These are phyloP conservation scores for Tuber indicum DNA, from an alignment of 495 filamentous ascomycete species.

Conservation along the genomic window DNA sequence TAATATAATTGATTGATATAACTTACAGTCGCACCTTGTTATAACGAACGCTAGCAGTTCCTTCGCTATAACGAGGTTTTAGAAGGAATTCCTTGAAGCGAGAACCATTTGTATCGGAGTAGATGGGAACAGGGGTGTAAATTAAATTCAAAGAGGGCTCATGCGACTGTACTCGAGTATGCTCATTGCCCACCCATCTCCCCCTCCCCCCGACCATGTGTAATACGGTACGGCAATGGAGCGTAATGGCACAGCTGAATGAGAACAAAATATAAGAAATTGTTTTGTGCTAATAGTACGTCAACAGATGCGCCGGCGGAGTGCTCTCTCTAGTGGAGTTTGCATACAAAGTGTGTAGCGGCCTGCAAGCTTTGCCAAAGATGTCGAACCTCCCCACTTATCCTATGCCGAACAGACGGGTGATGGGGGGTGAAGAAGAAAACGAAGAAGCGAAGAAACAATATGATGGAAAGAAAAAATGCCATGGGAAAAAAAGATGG, in stretches of 20 bases:
- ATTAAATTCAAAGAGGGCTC: no score
- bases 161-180: no score
- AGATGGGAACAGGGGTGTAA: no score
- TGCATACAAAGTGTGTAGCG: background rate
- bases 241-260: background rate
- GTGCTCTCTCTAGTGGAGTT: background rate
- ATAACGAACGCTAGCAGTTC: no score
- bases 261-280: background rate
- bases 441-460: background rate
- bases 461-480: background rate
- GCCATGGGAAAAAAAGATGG: background rate
- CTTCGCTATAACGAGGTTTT: no score
- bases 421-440: background rate
- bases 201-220: background rate
- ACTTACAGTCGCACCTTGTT: no score
- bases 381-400: background rate
- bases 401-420: background rate
- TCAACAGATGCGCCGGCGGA: background rate
- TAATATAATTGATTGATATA: background rate
- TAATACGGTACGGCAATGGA: background rate
- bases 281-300: background rate
- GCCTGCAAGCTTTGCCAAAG: background rate
- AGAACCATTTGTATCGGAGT: no score
- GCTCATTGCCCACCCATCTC: no score
- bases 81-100: no score